Base-by-base conservation (phyloP, 2,329 filamentous ascomycete genomes). In the Pleoardoris graminearum region DNA sequence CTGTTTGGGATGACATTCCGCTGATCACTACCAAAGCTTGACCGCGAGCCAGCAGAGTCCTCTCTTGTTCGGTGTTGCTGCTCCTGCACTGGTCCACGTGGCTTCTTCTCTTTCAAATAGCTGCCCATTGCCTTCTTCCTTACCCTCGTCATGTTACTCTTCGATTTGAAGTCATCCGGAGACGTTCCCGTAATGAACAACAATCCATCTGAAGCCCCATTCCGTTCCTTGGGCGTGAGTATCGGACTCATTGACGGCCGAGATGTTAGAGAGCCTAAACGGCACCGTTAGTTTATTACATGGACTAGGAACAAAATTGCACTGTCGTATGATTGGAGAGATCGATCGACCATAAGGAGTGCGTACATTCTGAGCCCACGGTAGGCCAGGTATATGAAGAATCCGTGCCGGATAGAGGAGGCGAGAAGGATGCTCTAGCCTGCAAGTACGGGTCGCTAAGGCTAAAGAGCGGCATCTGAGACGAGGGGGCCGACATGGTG, bases 71-170 rank as follows among this genome's bases (percentile, higher is more conserved):
- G 32, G 43, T 41, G 38, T 14, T 36, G 19, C 30, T 32, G 45
- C 30, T 49, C 52, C 19, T 53, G 60, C 1, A 25, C 22, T 19
- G 51, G 54, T n/a, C 32, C 45, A 14, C 37, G 37, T 33, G 58
- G 48, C 21, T 60, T 64, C 54, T 66, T 62, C 21, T 58, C 60
- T 7, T 61, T 60, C 12, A 75, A 44, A 25, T 62, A 68, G 38
- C 60, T 59, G 16, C 56, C 61, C 72, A 75, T 75, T 4, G 72
- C 72, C 44, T 62, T 60, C 37, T 69, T 69, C 32, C 72, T 70
- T 30, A 74, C 67, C 27, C 50, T 55, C 16, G 65, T 68, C 70
- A 75, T 73, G 25, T 58, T 56, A 37, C 59, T 55, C 44, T 59
- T 67, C 7, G 66, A 53, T 52, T 66, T 73, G 51, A 75, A 65